These are phyloP conservation scores for Conringia planisiliqua DNA, from an alignment of 345 rosid species.

Conservation along the genomic window DNA sequence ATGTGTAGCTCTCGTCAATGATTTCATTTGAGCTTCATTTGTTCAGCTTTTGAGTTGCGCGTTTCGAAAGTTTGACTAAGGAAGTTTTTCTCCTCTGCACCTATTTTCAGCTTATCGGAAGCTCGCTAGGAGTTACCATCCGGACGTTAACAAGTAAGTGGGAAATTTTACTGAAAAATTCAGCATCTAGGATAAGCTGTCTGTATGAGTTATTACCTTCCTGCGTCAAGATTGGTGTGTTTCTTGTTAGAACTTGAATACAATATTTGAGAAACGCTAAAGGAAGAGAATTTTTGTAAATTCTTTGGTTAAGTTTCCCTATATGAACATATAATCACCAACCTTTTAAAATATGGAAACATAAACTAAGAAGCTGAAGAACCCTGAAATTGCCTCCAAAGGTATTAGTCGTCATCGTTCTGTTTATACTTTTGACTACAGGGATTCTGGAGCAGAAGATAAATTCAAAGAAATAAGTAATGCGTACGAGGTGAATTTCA, in stretches of 20 bases:
- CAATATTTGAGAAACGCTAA: neutral
- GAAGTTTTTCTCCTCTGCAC: neutral
- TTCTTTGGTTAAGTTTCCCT: neutral
- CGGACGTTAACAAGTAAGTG: conserved; percentile 96
- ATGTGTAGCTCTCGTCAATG: neutral
- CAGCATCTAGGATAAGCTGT: neutral
- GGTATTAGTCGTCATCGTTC: neutral
- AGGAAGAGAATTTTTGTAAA: neutral
- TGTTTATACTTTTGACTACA: conserved; percentile 32
- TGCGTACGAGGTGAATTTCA: conserved; percentile 83
- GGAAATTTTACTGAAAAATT: neutral
- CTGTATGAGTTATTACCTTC: neutral
- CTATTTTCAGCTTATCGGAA: conserved; percentile 81
- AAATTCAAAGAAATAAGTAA: conserved; percentile 97
- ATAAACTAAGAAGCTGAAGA: neutral
- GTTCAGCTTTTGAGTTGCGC: neutral
- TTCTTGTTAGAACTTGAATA: neutral
- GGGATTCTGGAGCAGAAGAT: conserved; percentile 88
- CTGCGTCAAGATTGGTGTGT: conserved; percentile 1
- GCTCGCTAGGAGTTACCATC: conserved; percentile 95
- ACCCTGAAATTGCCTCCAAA: neutral
- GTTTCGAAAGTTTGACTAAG: neutral
- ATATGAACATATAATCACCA: neutral
- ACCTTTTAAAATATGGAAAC: neutral
- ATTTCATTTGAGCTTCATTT: neutral